Conservation (phyloP, 768 basidiomycete species). For the Xerocomellus dryophilus region DNA sequence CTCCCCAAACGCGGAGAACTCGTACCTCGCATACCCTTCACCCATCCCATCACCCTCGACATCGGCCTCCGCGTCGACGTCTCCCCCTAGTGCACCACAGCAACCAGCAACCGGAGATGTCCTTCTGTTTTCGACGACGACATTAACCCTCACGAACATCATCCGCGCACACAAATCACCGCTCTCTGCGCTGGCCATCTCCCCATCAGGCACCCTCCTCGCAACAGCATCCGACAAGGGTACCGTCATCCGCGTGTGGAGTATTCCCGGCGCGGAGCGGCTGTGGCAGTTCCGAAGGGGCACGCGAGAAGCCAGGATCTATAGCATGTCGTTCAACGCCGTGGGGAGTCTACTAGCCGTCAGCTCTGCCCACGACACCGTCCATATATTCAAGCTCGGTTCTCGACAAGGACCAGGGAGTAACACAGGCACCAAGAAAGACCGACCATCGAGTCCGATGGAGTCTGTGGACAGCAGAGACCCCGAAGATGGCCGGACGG, state of each 20-base stretch:
- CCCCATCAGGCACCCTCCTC: constrained; percentile 81
- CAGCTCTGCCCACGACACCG: constrained; percentile 88
- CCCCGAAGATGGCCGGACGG: constrained; percentile 51
- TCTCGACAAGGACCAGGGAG: constrained; percentile 28
- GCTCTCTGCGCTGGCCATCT: constrained; percentile 83
- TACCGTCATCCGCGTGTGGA: constrained; percentile 95
- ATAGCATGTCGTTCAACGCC: constrained; percentile 81
- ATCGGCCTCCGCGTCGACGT: constrained; percentile 40
- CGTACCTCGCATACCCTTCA: constrained; percentile 94
- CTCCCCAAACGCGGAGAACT: constrained; percentile 88
- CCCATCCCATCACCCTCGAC: constrained; percentile 83
- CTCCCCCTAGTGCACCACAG: constrained; percentile 39
- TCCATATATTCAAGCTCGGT: constrained; percentile 92
- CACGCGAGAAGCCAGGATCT: constrained; percentile 81
- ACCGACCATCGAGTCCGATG: constrained; percentile 52
- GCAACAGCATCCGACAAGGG: constrained; percentile 95
- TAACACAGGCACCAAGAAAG: constrained; percentile 20
- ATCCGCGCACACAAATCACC: constrained; percentile 97
- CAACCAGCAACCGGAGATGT: constrained; percentile 73
- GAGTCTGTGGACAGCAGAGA: constrained; percentile 65
- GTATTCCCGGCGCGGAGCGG: constrained; percentile 87
- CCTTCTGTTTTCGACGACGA: constrained; percentile 89
- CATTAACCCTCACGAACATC: constrained; percentile 89
- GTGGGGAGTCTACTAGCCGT: constrained; percentile 84
- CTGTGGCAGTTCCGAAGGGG: constrained; percentile 94